Percentiles rank a stretch among this genome's conserved stretches.
Conservation (phyloP, 805 yeast genomes). For the Monosporozyma servazzii region DNA sequence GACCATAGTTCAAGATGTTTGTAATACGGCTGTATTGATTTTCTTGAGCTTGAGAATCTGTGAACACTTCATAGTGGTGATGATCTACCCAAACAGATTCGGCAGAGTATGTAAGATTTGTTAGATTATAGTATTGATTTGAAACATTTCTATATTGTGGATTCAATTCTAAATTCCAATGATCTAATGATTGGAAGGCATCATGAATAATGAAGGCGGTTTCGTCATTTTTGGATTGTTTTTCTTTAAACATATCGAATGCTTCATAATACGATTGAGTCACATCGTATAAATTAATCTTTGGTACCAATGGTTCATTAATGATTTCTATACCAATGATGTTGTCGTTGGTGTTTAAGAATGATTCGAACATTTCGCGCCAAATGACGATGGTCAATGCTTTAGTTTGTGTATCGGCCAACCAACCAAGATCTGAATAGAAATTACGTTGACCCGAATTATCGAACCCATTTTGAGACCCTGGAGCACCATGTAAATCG, state of each 20-base stretch:
- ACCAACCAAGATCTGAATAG: conserved; percentile 36
- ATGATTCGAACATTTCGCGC: conserved; percentile 41
- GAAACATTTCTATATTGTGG: conserved; percentile 24
- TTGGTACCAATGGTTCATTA: conserved; percentile 61
- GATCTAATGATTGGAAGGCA: conserved; percentile 48
- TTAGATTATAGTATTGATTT: conserved; percentile 30
- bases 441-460: conserved; percentile 59
- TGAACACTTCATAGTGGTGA: conserved; percentile 85
- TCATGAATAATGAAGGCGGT: conserved; percentile 52
- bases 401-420: conserved; percentile 32
- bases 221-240: conserved; percentile 20
- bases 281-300: conserved; percentile 34
- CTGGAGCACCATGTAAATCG: conserved; percentile 76
- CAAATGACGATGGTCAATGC: conserved; percentile 43
- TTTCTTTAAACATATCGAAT: conserved; percentile 21
- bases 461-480: conserved; percentile 81
- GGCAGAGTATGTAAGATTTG: conserved; percentile 35
- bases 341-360: conserved; percentile 24
- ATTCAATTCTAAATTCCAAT: conserved; percentile 43
- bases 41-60: conserved; percentile 47
- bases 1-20: conserved; percentile 29
- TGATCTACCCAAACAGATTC: conserved; percentile 68
- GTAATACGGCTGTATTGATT: conserved; percentile 28
- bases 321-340: conserved; percentile 60
- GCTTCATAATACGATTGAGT: conserved; percentile 28